A percentile compares a stretch with the other conserved stretches of the same genome.
Evolutionary conservation across 305 asterid species (phyloP).

Genomic region (Striga hermonthica): DNA sequence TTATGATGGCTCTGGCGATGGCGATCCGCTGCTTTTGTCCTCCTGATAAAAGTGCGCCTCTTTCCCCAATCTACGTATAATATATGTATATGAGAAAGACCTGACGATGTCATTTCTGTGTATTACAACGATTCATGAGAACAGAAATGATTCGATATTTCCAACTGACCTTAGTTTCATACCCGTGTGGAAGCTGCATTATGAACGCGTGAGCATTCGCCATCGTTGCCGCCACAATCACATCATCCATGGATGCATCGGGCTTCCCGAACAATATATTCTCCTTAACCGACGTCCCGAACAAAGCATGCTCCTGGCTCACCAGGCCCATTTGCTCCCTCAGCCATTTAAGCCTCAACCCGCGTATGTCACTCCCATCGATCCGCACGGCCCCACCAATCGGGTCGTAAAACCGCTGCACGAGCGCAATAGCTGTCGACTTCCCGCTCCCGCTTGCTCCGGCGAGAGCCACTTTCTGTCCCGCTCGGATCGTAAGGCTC

Average conservation of each 20-base stretch:
- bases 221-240: constrained; percentile 70
- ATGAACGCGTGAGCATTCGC: constrained; percentile 87
- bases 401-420: constrained; percentile 74
- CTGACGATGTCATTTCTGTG: background rate
- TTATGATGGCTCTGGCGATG: constrained; percentile 75
- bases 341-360: constrained; percentile 70
- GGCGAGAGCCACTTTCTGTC: constrained; percentile 74
- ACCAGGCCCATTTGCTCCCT: constrained; percentile 81
- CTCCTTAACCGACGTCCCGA: constrained; percentile 71
- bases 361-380: constrained; percentile 61
- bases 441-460: constrained; percentile 94
- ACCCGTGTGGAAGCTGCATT: constrained; percentile 72
- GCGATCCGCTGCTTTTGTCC: constrained; percentile 93
- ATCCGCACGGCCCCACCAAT: constrained; percentile 48
- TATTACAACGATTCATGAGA: background rate
- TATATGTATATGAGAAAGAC: too few relatives aligned
- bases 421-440: constrained; percentile 68
- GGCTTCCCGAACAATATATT: constrained; percentile 74
- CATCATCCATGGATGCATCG: constrained; percentile 72
- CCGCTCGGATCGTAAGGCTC: constrained; percentile 65
- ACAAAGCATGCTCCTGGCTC: constrained; percentile 81
- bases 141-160: too few relatives aligned
- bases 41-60: constrained; percentile 80
- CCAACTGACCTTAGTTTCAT: constrained; percentile 65
- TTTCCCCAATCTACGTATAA: constrained; percentile 63